Percentiles rank a stretch among this genome's conserved stretches.
Evolutionary conservation across 2,329 filamentous ascomycete species (phyloP).

Genomic region (Microcyclospora tardicrescens): DNA sequence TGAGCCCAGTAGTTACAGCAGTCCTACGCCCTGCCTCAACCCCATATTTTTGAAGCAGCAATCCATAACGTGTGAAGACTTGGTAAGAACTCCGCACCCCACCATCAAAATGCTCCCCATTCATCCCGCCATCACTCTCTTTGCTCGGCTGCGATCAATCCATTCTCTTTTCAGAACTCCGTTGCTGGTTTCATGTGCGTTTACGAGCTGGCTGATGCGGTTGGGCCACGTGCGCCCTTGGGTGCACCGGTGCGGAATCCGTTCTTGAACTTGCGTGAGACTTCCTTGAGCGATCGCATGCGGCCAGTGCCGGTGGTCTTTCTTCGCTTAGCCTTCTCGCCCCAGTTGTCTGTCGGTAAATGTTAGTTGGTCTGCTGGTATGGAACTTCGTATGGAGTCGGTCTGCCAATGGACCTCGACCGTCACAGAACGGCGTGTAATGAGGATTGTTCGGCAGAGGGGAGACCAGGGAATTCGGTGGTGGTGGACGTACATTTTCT

Average conservation of each 20-base stretch:
- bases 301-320: slow-evolving; percentile 97
- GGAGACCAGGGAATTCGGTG: slow-evolving; percentile 2
- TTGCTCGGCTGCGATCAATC: too few species aligned
- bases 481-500: slow-evolving; percentile 76
- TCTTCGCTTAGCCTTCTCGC: slow-evolving; percentile 99
- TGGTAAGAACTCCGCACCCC: too few species aligned
- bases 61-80: too few species aligned
- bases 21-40: too few species aligned
- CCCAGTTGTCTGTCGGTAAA: slow-evolving; percentile 74
- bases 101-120: too few species aligned
- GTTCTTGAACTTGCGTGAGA: slow-evolving; percentile 92
- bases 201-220: background rate
- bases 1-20: too few species aligned
- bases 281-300: slow-evolving; percentile 86
- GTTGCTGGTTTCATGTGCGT: too few species aligned
- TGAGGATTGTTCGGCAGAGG: background rate
- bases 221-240: slow-evolving; percentile 61
- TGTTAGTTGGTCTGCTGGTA: slow-evolving; percentile 3
- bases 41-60: too few species aligned
- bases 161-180: too few species aligned
- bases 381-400: background rate
- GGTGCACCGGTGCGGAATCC: slow-evolving; percentile 86
- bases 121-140: too few species aligned
- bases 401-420: background rate
- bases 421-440: background rate